Percentiles rank a stretch among this genome's conserved stretches.
Conservation (phyloP, 169 alveolate species). For the Eimeria sp. region DNA sequence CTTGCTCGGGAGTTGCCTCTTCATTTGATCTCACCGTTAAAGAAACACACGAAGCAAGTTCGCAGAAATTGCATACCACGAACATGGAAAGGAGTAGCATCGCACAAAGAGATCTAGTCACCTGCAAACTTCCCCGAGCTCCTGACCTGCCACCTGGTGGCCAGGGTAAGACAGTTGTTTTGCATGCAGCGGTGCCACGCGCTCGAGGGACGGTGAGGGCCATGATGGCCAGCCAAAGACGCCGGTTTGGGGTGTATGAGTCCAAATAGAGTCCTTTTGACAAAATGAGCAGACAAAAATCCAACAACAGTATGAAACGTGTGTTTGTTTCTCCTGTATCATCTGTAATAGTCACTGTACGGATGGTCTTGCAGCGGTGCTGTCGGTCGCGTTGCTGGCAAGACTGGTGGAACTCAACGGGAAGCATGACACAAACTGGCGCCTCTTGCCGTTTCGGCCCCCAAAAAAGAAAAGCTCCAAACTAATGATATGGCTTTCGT, state of each 20-base stretch:
- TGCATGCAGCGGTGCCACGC: background rate
- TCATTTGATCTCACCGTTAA: background rate
- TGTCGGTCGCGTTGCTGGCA: background rate
- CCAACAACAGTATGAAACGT: background rate
- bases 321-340: background rate
- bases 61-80: background rate
- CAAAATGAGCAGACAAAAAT: background rate
- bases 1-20: background rate
- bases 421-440: background rate
- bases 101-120: background rate
- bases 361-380: background rate
- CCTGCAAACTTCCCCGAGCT: background rate
- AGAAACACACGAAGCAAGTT: background rate
- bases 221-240: background rate
- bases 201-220: background rate
- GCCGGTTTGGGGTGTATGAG: background rate
- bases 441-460: background rate
- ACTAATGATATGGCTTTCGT: background rate
- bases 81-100: background rate
- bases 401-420: background rate
- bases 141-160: background rate
- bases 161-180: background rate
- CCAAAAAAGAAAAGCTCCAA: background rate
- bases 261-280: background rate
- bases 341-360: background rate